Conservation (phyloP, 495 filamentous ascomycete genomes). For the Tricharina praecox region DNA sequence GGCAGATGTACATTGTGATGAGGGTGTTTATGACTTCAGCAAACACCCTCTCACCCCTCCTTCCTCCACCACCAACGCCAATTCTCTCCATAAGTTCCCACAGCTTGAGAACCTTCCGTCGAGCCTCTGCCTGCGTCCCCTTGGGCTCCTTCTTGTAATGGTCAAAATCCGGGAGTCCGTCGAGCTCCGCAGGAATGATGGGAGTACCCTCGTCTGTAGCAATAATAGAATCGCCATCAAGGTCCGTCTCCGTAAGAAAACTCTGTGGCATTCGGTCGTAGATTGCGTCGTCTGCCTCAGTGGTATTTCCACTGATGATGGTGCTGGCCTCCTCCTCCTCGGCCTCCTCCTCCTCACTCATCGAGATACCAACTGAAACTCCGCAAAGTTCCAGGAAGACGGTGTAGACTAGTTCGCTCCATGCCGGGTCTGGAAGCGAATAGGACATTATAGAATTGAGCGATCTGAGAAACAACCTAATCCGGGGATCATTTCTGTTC, state of each 20-base stretch:
- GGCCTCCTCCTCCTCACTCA: neutral
- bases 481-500: conserved; percentile 15
- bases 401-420: conserved; percentile 23
- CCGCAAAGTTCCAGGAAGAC: conserved; percentile 24
- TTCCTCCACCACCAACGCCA: conserved; percentile 23
- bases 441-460: conserved; percentile 24
- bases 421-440: conserved; percentile 23
- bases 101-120: conserved; percentile 22
- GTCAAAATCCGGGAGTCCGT: conserved; percentile 15
- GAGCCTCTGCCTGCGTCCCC: conserved; percentile 16
- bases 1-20: conserved; percentile 23
- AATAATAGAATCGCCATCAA: conserved; percentile 22
- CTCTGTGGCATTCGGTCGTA: conserved; percentile 16
- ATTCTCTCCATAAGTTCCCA: conserved; percentile 24
- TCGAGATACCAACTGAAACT: conserved; percentile 15
- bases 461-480: conserved; percentile 18
- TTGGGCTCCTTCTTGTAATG: conserved; percentile 14
- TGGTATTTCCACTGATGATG: conserved; percentile 1
- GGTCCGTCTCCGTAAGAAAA: conserved; percentile 18
- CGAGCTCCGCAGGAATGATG: conserved; percentile 12
- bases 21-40: conserved; percentile 26
- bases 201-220: conserved; percentile 15
- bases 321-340: conserved; percentile 6
- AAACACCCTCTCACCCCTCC: conserved; percentile 25
- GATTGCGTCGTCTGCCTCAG: conserved; percentile 6